phyloP scores from a whole-genome alignment of 495 filamentous ascomycete species.

The Mycothermus thermophilus region DNA sequence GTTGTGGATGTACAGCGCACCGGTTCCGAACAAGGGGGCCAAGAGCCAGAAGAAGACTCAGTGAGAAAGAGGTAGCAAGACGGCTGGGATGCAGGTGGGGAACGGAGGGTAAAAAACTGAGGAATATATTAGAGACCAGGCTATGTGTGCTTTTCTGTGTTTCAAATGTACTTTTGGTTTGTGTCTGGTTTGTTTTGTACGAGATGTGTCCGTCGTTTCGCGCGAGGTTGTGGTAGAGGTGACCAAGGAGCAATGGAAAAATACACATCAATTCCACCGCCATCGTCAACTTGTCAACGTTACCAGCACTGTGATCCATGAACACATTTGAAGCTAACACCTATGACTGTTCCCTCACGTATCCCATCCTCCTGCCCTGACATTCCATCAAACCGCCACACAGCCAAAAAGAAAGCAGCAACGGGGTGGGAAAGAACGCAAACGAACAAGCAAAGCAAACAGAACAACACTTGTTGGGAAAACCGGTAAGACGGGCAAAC shows the following conservation, averaged over 20 bases:
- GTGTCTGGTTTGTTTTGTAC: constrained; percentile 1
- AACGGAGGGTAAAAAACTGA: too few species aligned
- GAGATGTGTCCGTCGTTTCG: background rate
- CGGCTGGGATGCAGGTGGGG: too few species aligned
- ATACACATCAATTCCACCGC: background rate
- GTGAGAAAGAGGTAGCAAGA: constrained; percentile 25
- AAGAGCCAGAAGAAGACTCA: constrained; percentile 61
- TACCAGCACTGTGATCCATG: too few species aligned
- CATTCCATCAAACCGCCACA: too few species aligned
- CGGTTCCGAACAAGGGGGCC: constrained; percentile 35
- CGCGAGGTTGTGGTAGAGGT: background rate
- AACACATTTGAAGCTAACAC: too few species aligned
- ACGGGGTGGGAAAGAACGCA: background rate
- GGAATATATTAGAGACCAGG: too few species aligned
- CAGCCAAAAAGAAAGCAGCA: background rate
- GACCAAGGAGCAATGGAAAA: background rate
- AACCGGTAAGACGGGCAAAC: too few species aligned
- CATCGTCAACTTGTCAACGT: too few species aligned
- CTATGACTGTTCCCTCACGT: too few species aligned
- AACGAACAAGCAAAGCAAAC: background rate
- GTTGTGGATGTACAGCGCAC: constrained; percentile 80
- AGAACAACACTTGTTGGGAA: too few species aligned
- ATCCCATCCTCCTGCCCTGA: too few species aligned
- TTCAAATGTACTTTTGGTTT: constrained; percentile 1
- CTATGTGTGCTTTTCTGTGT: background rate